Evolutionary conservation across 306 rosid species (phyloP), one percentile per base, ranked within the genome.

Genomic region (Vigna nakashimae): DNA sequence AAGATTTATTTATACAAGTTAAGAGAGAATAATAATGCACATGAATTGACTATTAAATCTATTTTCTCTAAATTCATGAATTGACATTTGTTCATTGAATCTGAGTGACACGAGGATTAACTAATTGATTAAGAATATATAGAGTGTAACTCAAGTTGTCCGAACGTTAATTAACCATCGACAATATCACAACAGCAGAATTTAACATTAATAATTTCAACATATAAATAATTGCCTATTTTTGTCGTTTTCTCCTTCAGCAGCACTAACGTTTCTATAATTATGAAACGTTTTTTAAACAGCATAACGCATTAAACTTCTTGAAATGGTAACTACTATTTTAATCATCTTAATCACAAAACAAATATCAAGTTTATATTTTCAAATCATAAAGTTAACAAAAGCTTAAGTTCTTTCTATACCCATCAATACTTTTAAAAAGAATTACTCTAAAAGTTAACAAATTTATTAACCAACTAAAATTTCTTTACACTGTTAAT

Each of bases 61-160:
- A 26, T 26, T 26, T 26, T 26, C 28, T 26, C 28, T 26, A 26
- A 26, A 26, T 26, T 26, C 28, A 32, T 42, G 73, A 75, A 18
- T 69, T 51, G 74, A 70, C 78, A 76, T 42, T 81, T 75, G 63
- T 45, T 64, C 71, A 69, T 52, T 75, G 81, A 45, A 75, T 71
- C 60, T 15, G 69, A 75, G 66, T 16, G 38, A 82, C 18, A 15
- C 50, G 49, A 15, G 45, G 74, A 82, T 82, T 82, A 71, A 76
- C 82, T 63, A 69, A 70, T 45, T 52, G 74, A 82, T 76, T 76
- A 76, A 52, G 69, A 70, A 60, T 64, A 69, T 51, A 49, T 50
- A 42, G 65, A 9, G 85, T 76, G 57, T 45, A 34, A 70, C 38
- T 28, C 67, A 82, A 82, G 85, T 71, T 55, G 66, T 53, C 74